Evolutionary conservation across 192 early-diverging fungal species (phyloP), one percentile per base, ranked within the genome.

Genomic region (Gonapodya sp.): DNA sequence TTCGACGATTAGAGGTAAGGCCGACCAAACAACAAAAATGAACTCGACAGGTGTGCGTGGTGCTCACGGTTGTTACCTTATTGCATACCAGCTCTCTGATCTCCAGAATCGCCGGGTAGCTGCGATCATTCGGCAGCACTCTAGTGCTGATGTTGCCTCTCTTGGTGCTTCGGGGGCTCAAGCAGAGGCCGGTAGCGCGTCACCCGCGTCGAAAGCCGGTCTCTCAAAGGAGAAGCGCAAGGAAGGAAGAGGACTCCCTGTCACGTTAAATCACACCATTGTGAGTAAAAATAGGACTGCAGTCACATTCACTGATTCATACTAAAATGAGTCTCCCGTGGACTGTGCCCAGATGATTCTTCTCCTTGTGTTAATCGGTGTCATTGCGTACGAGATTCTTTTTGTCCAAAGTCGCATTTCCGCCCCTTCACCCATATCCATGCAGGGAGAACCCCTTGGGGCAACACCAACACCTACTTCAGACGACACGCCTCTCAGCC

Each of bases 1-100:
- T 95, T 78, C 89, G 91, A n/a, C 88, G 93, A 35, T 83, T 93
- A 31, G 93, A 95, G 88, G 89, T 93, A 83, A 73, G 35, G 8
- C 24, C 46, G 46, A 64, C 8, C 46, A 64, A 64, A 64, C 46
- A n/a, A n/a, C n/a, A n/a, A n/a, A n/a, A n/a, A n/a, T n/a, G n/a
- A n/a, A n/a, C n/a, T n/a, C n/a, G n/a, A n/a, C n/a, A n/a, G n/a
- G n/a, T n/a, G n/a, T n/a, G n/a, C n/a, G n/a, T n/a, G n/a, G n/a
- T n/a, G n/a, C n/a, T n/a, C n/a, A n/a, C n/a, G n/a, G n/a, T n/a
- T n/a, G n/a, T n/a, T n/a, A n/a, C n/a, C n/a, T n/a, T n/a, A n/a
- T n/a, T n/a, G n/a, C n/a, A n/a, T n/a, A n/a, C 46, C 46, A 64
- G 75, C 75, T 77, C 75, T 18, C 75, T 14, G 75, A 77, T 34